Conservation (phyloP, 768 basidiomycete genomes). For the Roridomyces roridus region DNA sequence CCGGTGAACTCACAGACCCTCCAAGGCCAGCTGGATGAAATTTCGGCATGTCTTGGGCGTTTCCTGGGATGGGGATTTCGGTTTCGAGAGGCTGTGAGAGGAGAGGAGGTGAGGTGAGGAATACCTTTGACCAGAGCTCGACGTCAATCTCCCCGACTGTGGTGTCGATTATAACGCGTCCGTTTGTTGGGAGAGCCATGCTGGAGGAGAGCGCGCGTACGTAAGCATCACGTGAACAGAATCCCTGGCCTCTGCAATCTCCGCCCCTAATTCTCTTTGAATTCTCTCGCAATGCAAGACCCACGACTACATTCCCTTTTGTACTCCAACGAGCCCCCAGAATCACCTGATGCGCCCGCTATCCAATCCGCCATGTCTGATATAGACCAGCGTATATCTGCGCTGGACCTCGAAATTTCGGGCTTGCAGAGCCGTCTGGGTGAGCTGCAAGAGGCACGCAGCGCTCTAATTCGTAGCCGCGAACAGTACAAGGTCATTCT, state of each 20-base stretch:
- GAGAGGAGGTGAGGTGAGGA: conserved; percentile 2
- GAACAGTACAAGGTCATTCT: neutral
- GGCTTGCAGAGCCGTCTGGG: too few species aligned
- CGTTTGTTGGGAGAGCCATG: conserved; percentile 89
- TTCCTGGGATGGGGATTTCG: conserved; percentile 79
- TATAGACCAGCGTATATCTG: too few species aligned
- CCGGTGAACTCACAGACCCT: conserved; percentile 64
- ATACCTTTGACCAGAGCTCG: conserved; percentile 91
- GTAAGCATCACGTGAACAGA: too few species aligned
- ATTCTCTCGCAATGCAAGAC: too few species aligned
- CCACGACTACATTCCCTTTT: too few species aligned
- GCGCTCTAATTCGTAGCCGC: neutral
- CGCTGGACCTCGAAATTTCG: too few species aligned
- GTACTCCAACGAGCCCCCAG: too few species aligned
- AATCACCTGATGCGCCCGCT: too few species aligned
- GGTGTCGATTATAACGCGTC: conserved; percentile 87
- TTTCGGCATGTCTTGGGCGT: conserved; percentile 94
- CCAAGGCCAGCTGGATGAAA: conserved; percentile 86
- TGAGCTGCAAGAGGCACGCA: neutral
- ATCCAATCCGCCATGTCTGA: too few species aligned
- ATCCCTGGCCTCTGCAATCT: too few species aligned
- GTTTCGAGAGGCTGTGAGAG: neutral
- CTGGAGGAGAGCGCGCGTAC: too few species aligned
- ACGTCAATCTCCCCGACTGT: conserved; percentile 89
- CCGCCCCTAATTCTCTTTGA: too few species aligned